phyloP scores from a whole-genome alignment of 179 eudicot species.

The Pouteria campechiana region DNA sequence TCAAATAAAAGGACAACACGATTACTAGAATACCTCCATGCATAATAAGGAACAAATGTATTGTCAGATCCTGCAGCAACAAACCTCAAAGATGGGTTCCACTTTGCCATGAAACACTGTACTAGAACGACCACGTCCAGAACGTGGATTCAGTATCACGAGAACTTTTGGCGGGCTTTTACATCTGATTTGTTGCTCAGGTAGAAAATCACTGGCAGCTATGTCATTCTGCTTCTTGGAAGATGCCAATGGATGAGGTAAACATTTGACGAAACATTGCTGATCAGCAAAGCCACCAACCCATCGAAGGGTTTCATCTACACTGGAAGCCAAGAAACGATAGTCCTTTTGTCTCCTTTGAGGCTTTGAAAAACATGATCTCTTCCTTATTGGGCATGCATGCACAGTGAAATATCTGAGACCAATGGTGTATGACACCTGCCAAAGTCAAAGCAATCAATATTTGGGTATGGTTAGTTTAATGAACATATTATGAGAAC shows the following conservation, averaged over 20 bases:
- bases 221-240: slow-evolving; percentile 79
- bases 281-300: slow-evolving; percentile 95
- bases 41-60: no score
- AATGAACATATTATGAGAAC: no score
- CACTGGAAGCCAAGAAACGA: slow-evolving; percentile 72
- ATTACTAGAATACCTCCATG: no score
- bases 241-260: slow-evolving; percentile 89
- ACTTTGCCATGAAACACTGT: slow-evolving; percentile 78
- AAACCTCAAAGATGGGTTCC: slow-evolving; percentile 96
- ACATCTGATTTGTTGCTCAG: slow-evolving; percentile 56
- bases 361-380: slow-evolving; percentile 50
- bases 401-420: slow-evolving; percentile 85
- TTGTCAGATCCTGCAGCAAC: no score
- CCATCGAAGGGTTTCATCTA: slow-evolving; percentile 94
- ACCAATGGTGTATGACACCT: slow-evolving; percentile 79
- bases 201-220: slow-evolving; percentile 43
- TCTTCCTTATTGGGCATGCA: slow-evolving; percentile 65
- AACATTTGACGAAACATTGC: slow-evolving; percentile 78
- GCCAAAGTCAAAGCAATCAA: slow-evolving; percentile 13
- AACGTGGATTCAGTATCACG: slow-evolving; percentile 88
- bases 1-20: no score
- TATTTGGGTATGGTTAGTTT: no score
- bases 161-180: slow-evolving; percentile 89
- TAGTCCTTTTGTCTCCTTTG: slow-evolving; percentile 71
- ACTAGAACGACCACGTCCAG: slow-evolving; percentile 95